Evolutionary conservation across 2,329 filamentous ascomycete species (phyloP).

Genomic region (Sporothrix variecibatus): DNA sequence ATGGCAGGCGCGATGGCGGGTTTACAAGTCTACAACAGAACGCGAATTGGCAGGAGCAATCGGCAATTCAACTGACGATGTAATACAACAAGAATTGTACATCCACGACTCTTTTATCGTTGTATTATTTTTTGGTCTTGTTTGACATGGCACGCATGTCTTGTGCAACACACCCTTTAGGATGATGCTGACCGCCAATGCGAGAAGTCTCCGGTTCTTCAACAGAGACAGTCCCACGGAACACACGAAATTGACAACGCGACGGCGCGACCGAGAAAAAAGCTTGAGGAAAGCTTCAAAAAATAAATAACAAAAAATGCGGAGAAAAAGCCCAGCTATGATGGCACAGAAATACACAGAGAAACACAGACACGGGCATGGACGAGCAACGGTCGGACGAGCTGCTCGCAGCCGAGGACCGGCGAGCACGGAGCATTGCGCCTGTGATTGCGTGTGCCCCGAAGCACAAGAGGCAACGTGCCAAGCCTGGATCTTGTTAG

Average conservation of each 20-base stretch:
- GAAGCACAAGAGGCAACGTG: not conserved
- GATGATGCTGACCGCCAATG: not conserved
- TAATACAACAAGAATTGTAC: not conserved
- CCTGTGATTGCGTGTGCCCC: not conserved
- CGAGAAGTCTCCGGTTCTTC: not conserved
- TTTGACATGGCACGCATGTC: not conserved
- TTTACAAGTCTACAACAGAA: not conserved
- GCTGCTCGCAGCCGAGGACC: constrained; percentile 10
- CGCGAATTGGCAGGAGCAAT: not conserved
- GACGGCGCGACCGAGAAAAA: not conserved
- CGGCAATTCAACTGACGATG: not conserved
- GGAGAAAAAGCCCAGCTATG: not conserved
- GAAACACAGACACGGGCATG: not conserved
- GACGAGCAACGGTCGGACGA: not conserved
- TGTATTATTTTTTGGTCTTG: not conserved
- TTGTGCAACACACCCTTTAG: not conserved
- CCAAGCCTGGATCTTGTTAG: not conserved
- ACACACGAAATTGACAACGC: not conserved
- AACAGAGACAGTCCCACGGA: not conserved
- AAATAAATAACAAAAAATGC: no score
- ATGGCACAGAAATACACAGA: not conserved
- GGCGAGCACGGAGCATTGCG: not conserved
- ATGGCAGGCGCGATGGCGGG: not conserved
- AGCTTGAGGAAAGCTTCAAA: not conserved
- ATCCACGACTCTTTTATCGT: not conserved